Evolutionary conservation across 352 stramenopile genomes (phyloP).

Genomic region (Ochromonadaceae sp.): DNA sequence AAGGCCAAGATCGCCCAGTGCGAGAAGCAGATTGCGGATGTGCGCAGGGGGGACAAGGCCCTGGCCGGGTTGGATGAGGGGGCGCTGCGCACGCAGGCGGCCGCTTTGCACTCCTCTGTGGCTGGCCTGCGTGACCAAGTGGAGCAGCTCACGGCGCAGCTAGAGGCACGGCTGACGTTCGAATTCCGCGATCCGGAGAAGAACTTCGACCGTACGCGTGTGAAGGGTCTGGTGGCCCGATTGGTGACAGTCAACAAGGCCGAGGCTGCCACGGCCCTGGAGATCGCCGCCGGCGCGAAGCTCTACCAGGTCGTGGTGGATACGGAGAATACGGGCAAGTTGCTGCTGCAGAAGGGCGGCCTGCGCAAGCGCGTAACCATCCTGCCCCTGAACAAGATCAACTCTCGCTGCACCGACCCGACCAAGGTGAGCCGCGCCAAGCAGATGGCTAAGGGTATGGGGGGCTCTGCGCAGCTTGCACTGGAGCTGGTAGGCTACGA

Average conservation of each 20-base stretch:
- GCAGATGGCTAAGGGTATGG: conserved; percentile 57
- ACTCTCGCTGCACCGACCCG: conserved; percentile 38
- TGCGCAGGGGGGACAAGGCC: conserved; percentile 44
- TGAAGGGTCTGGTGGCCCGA: conserved; percentile 92
- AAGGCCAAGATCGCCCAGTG: conserved; percentile 34
- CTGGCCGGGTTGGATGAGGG: conserved; percentile 40
- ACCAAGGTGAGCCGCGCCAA: conserved; percentile 32
- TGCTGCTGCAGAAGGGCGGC: conserved; percentile 88
- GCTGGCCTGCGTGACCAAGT: conserved; percentile 62
- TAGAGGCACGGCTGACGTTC: conserved; percentile 89
- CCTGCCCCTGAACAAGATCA: conserved; percentile 95
- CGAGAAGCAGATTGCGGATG: conserved; percentile 43
- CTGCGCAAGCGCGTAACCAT: conserved; percentile 91
- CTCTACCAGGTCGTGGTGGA: conserved; percentile 98
- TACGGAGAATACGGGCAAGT: conserved; percentile 91
- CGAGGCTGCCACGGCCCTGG: conserved; percentile 79
- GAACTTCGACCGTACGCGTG: conserved; percentile 81
- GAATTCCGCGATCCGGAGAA: conserved; percentile 82
- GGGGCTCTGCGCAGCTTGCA: conserved; percentile 70
- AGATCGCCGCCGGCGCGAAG: conserved; percentile 92
- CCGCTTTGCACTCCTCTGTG: too few species aligned
- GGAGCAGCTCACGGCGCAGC: conserved; percentile 70
- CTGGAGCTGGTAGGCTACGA: conserved; percentile 93
- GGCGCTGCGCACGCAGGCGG: too few species aligned
- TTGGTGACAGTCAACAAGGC: conserved; percentile 83